Conservation (phyloP, 176 grass and related monocot genomes). For the Ensete glaucum region DNA sequence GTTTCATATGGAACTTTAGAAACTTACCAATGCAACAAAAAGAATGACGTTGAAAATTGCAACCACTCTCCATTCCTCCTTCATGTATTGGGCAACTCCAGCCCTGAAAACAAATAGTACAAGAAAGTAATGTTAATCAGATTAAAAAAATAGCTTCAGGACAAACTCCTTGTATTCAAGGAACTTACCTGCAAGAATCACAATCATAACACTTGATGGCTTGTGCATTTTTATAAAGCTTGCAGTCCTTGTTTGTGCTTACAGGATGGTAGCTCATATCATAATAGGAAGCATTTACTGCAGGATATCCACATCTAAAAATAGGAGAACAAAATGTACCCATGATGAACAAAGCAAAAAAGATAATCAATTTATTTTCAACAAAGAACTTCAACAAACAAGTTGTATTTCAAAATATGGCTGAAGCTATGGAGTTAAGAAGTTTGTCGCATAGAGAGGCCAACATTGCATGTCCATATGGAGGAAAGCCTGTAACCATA, state of each 20-base stretch:
- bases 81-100: conserved; percentile 97
- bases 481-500: no score
- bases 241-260: conserved; percentile 75
- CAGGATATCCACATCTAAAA: conserved; percentile 73
- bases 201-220: conserved; percentile 75
- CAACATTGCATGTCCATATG: no score
- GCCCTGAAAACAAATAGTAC: conserved; percentile 35
- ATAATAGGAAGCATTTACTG: conserved; percentile 72
- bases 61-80: conserved; percentile 75
- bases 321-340: neutral
- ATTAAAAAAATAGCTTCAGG: neutral
- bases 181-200: conserved; percentile 84
- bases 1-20: neutral
- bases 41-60: conserved; percentile 84
- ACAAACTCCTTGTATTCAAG: neutral
- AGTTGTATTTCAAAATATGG: no score
- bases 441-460: no score
- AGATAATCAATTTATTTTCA: neutral
- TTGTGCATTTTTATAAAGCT: conserved; percentile 64
- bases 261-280: conserved; percentile 78
- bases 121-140: neutral
- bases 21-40: conserved; percentile 74
- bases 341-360: neutral
- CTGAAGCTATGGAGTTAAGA: no score
- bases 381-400: neutral